Evolutionary conservation across 2,329 filamentous ascomycete genomes (phyloP).

Genomic region (Alternaria dauci): DNA sequence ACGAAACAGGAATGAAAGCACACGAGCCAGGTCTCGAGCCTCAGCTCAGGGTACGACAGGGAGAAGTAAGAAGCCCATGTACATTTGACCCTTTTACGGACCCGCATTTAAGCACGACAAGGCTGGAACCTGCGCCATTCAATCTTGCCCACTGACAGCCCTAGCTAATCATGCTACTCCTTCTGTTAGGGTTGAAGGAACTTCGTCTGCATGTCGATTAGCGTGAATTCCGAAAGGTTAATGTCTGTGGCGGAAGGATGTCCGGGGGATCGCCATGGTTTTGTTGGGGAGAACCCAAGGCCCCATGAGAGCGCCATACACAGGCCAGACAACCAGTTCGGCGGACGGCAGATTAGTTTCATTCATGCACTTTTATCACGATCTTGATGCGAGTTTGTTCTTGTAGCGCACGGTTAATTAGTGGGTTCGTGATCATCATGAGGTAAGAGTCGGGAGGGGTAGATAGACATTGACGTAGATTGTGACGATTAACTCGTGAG

Average conservation of each 20-base stretch:
- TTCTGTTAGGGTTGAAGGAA: background rate
- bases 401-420: background rate
- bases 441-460: background rate
- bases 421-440: background rate
- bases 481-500: background rate
- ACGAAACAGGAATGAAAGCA: background rate
- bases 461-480: background rate
- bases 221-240: background rate
- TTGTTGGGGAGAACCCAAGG: conserved; percentile 3
- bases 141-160: background rate
- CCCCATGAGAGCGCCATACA: conserved; percentile 4
- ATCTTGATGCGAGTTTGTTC: background rate
- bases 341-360: conserved; percentile 13
- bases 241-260: background rate
- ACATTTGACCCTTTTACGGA: background rate
- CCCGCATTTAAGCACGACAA: background rate
- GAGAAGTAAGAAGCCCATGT: background rate
- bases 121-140: background rate
- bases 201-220: background rate
- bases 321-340: background rate
- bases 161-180: background rate
- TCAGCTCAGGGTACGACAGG: background rate
- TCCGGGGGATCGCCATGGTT: background rate
- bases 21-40: background rate
- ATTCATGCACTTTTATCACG: conserved; percentile 11